Base-by-base conservation (phyloP, 2,329 filamentous ascomycete species). In the Fusarium sp. region DNA sequence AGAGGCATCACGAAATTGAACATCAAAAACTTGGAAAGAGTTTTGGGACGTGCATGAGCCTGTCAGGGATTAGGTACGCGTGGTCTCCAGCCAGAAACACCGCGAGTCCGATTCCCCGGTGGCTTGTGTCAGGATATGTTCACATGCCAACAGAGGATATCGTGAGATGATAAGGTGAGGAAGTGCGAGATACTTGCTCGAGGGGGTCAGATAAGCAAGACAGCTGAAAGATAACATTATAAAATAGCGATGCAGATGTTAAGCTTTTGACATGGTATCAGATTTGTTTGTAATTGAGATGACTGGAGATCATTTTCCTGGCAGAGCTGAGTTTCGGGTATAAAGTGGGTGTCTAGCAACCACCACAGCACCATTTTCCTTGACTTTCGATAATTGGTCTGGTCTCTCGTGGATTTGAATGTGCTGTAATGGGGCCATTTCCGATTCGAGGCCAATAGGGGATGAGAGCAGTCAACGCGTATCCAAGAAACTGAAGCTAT, bases 221-320 rank as follows among this genome's bases (percentile, higher is more conserved):
- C 27, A 71, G 20, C n/a, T 52, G 46, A 65, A n/a, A 60, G 20
- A 41, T 44, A 55, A 18, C 15, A 49, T 35, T 3, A 25, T 14
- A n/a, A n/a, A 61, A 56, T 36, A 15, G 25, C 42, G 38, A 54
- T 54, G 29, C 14, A 49, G 20, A 60, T 59, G 27, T n/a, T 44
- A 14, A 27, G 38, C n/a, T 50, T 35, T 45, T 22, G 15, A 22
- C 33, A 47, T 45, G 13, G 27, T 22, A 56, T 56, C n/a, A 35
- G 49, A 17, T 38, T 45, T 55, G 70, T 50, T 57, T 49, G 29
- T 46, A 31, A 42, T 29, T 61, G 42, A 47, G 39, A 47, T 49
- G 70, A 49, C 22, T 60, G 70, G 36, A 57, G 56, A 73, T 71
- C 61, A 63, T 46, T 70, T 72, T 27, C 65, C 53, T 57, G 31